phyloP scores from a whole-genome alignment of 345 rosid species.

The Populus simonii region DNA sequence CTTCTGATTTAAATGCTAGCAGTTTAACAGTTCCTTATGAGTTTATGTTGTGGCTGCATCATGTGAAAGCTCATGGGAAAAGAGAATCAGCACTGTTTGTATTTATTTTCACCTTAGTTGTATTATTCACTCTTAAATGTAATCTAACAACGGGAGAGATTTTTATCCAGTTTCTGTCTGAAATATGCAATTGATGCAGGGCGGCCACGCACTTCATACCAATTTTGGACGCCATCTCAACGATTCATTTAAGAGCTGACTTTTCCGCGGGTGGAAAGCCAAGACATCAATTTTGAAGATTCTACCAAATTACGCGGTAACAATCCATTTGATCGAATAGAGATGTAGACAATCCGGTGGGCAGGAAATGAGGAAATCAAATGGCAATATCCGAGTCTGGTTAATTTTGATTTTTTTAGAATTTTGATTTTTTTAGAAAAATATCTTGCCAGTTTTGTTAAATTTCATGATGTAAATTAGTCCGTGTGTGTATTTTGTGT shows the following conservation, averaged over 20 bases:
- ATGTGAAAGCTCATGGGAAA: neutral
- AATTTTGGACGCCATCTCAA: slow-evolving; percentile 41
- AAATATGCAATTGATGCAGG: slow-evolving; percentile 35
- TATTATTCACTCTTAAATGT: neutral
- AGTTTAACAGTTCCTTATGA: neutral
- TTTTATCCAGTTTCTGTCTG: slow-evolving; percentile 5
- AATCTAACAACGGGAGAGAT: neutral
- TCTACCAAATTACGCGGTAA: neutral
- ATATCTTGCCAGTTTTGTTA: neutral
- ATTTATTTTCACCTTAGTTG: neutral
- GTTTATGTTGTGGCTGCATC: neutral
- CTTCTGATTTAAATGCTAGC: neutral
- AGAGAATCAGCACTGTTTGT: too few species aligned
- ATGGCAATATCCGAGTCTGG: too few species aligned
- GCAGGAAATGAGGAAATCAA: too few species aligned
- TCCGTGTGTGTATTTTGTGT: too few species aligned
- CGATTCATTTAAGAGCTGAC: slow-evolving; percentile 7
- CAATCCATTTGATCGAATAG: neutral
- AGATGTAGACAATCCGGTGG: neutral
- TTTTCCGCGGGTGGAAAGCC: neutral
- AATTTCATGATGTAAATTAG: neutral
- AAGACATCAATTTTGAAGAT: neutral
- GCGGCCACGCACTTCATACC: slow-evolving; percentile 54
- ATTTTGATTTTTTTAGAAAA: too few species aligned
- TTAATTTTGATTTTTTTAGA: too few species aligned